phyloP scores from a whole-genome alignment of 2,329 filamentous ascomycete species.

The Macrophomina tecta region DNA sequence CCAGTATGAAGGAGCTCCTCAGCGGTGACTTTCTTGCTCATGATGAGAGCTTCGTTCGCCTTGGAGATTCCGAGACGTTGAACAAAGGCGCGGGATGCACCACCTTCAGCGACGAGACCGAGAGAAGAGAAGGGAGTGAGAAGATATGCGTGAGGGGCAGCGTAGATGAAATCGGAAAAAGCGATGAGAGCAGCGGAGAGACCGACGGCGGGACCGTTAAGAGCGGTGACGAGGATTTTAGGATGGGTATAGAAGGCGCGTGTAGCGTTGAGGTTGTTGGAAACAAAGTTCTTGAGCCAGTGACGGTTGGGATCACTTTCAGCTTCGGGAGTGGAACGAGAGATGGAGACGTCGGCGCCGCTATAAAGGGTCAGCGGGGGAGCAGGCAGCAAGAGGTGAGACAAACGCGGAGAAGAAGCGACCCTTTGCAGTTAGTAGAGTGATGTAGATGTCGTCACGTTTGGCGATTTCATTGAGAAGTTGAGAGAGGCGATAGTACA shows the following conservation, averaged over 20 bases:
- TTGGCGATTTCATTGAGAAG: conserved; percentile 78
- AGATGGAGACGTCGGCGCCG: conserved; percentile 76
- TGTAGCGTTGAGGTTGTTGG: conserved; percentile 88
- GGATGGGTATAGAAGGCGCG: conserved; percentile 91
- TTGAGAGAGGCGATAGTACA: conserved; percentile 79
- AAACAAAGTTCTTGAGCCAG: conserved; percentile 74
- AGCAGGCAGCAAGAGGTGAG: conserved; percentile 4
- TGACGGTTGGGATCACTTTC: conserved; percentile 54
- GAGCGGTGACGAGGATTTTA: conserved; percentile 87
- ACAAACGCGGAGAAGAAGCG: conserved; percentile 84
- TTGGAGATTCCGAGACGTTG: conserved; percentile 78
- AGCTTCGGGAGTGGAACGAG: conserved; percentile 47
- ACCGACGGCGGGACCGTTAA: conserved; percentile 91
- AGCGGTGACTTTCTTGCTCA: conserved; percentile 77
- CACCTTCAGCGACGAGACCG: conserved; percentile 89
- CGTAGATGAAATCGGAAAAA: conserved; percentile 92
- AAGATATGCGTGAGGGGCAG: conserved; percentile 78
- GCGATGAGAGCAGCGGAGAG: conserved; percentile 83
- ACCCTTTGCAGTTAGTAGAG: conserved; percentile 81
- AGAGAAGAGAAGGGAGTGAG: conserved; percentile 91
- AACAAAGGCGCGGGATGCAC: conserved; percentile 78
- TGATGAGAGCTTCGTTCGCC: conserved; percentile 91
- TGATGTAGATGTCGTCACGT: conserved; percentile 82
- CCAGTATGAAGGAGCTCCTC: conserved; percentile 77
- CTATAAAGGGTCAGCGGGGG: conserved; percentile 51